Evolutionary conservation across 1,139 yeast species (phyloP).

Genomic region (Yamadazyma taylorii): DNA sequence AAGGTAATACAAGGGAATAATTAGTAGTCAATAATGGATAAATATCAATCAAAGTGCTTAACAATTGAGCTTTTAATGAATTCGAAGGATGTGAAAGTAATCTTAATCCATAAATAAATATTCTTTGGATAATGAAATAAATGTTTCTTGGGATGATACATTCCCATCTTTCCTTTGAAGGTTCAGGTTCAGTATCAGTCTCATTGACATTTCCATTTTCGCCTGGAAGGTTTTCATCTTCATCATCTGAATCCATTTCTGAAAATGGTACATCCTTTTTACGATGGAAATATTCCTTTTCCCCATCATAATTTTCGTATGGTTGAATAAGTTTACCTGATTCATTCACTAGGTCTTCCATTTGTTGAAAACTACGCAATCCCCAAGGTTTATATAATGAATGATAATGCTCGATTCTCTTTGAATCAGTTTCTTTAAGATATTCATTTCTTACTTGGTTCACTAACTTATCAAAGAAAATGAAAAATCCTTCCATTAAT

Average conservation of each 20-base stretch:
- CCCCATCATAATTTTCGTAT: slow-evolving; percentile 27
- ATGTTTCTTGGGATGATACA: slow-evolving; percentile 62
- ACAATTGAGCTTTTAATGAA: slow-evolving; percentile 53
- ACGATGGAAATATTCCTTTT: slow-evolving; percentile 35
- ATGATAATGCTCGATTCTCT: slow-evolving; percentile 14
- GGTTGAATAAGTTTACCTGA: slow-evolving; percentile 37
- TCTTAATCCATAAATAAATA: slow-evolving; percentile 68
- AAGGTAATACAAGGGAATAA: slow-evolving; percentile 59
- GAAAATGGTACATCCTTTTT: slow-evolving; percentile 36
- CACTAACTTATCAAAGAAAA: slow-evolving; percentile 66
- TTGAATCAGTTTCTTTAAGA: slow-evolving; percentile 13
- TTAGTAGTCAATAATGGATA: slow-evolving; percentile 68
- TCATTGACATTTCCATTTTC: slow-evolving; percentile 25
- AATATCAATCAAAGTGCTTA: slow-evolving; percentile 49
- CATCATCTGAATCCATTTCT: slow-evolving; percentile 42
- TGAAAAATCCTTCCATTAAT: slow-evolving; percentile 72
- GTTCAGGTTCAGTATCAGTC: slow-evolving; percentile 20
- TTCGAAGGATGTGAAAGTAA: slow-evolving; percentile 69
- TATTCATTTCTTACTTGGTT: slow-evolving; percentile 50
- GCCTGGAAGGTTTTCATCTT: slow-evolving; percentile 29
- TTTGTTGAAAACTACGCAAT: slow-evolving; percentile 36
- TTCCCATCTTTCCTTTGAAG: slow-evolving; percentile 54
- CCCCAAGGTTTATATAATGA: slow-evolving; percentile 57
- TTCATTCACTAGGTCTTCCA: slow-evolving; percentile 41
- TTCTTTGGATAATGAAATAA: slow-evolving; percentile 58